A percentile compares a stretch with the other conserved stretches of the same genome.
Evolutionary conservation across 306 rosid species (phyloP).

Genomic region (Cicer pinnatifidum): DNA sequence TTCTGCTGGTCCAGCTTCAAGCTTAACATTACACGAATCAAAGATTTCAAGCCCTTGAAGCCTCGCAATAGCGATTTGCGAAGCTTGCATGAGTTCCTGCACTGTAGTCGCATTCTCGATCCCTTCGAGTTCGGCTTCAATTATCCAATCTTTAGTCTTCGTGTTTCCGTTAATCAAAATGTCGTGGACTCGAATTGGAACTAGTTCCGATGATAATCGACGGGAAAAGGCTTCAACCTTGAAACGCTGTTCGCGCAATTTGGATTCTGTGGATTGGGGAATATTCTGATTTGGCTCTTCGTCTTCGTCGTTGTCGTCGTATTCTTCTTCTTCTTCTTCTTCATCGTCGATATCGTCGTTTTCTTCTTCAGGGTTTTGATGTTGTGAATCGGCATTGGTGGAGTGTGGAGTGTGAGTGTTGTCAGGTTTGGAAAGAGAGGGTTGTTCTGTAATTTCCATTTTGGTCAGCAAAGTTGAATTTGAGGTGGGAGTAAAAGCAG

Average conservation of each 20-base stretch:
- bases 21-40: slow-evolving; percentile 70
- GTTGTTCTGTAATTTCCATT: slow-evolving; percentile 27
- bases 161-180: slow-evolving; percentile 74
- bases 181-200: slow-evolving; percentile 80
- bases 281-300: slow-evolving; percentile 43
- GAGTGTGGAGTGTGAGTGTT: slow-evolving; percentile 42
- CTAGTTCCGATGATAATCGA: slow-evolving; percentile 62
- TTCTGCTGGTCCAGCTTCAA: slow-evolving; percentile 82
- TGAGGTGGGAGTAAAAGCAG: slow-evolving; percentile 5
- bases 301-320: slow-evolving; percentile 3
- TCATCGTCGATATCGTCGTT: slow-evolving; percentile 45
- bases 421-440: slow-evolving; percentile 48
- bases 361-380: slow-evolving; percentile 2
- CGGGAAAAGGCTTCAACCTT: slow-evolving; percentile 59
- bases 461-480: not conserved
- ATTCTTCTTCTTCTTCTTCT: slow-evolving; percentile 23
- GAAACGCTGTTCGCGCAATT: slow-evolving; percentile 56
- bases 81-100: slow-evolving; percentile 77
- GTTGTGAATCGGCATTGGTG: slow-evolving; percentile 35
- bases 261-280: slow-evolving; percentile 47
- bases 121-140: slow-evolving; percentile 73
- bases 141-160: slow-evolving; percentile 78
- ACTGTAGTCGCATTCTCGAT: slow-evolving; percentile 64
- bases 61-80: slow-evolving; percentile 63
- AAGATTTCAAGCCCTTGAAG: slow-evolving; percentile 76